Percentiles rank a stretch among this genome's conserved stretches.
These are phyloP conservation scores for Funneliformis caledonium DNA, from an alignment of 371 early-diverging fungal species.

Conservation along the genomic window DNA sequence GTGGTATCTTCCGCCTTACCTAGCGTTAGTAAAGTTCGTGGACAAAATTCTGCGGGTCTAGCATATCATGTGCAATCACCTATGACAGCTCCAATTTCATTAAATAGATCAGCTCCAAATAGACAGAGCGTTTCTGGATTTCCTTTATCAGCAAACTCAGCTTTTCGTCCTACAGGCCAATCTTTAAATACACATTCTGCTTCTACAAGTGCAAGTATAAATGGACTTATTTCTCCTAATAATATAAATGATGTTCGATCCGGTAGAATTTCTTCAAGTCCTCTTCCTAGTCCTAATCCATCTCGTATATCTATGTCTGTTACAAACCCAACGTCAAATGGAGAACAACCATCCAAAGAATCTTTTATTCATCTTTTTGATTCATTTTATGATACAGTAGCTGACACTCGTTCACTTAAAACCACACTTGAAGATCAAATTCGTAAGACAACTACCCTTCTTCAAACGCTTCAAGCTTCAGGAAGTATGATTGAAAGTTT, in stretches of 20 bases:
- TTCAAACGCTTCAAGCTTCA: slow-evolving; percentile 77
- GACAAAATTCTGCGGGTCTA: slow-evolving; percentile 11
- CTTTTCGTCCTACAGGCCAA: slow-evolving; percentile 14
- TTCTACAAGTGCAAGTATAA: slow-evolving; percentile 35
- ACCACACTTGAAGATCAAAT: slow-evolving; percentile 76
- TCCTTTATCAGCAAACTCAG: slow-evolving; percentile 22
- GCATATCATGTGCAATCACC: neutral
- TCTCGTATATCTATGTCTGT: slow-evolving; percentile 41
- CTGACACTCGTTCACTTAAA: slow-evolving; percentile 61
- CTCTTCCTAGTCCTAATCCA: slow-evolving; percentile 38
- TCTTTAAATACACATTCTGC: slow-evolving; percentile 26
- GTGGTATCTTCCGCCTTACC: neutral
- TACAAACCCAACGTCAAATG: slow-evolving; percentile 45
- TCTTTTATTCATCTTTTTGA: slow-evolving; percentile 50
- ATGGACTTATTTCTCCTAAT: slow-evolving; percentile 37
- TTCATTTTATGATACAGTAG: slow-evolving; percentile 57
- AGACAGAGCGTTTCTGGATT: slow-evolving; percentile 6
- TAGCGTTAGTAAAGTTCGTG: neutral
- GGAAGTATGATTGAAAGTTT: slow-evolving; percentile 78
- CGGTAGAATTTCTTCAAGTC: neutral
- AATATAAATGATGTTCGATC: slow-evolving; percentile 18
- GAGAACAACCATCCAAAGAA: slow-evolving; percentile 57
- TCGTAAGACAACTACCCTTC: slow-evolving; percentile 70
- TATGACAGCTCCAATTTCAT: slow-evolving; percentile 10
- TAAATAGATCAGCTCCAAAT: neutral